phyloP scores from a whole-genome alignment of 2,329 filamentous ascomycete species.

The Epichloe bromicola region DNA sequence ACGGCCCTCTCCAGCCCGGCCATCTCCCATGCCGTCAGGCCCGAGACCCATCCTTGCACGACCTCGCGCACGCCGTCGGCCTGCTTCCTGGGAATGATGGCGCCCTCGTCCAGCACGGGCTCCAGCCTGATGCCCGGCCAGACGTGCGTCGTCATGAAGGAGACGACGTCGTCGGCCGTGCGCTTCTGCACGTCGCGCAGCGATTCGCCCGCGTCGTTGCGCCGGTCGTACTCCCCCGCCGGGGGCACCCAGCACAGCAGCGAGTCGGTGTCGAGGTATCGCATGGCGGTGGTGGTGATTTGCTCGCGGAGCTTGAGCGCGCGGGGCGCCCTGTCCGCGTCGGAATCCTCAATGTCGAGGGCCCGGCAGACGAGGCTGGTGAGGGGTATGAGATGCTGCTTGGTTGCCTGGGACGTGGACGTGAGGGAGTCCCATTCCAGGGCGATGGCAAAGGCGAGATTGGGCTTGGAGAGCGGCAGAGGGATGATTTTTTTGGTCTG shows the following conservation, averaged over 20 bases:
- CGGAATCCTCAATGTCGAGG: conserved; percentile 63
- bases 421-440: conserved; percentile 87
- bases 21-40: conserved; percentile 65
- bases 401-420: conserved; percentile 70
- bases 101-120: conserved; percentile 67
- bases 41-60: conserved; percentile 63
- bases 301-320: conserved; percentile 43
- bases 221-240: conserved; percentile 32
- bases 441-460: conserved; percentile 75
- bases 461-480: conserved; percentile 61
- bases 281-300: conserved; percentile 58
- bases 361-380: conserved; percentile 77
- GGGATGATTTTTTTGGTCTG: conserved; percentile 59
- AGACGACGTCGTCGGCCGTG: conserved; percentile 56
- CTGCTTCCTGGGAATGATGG: conserved; percentile 66
- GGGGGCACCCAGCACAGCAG: conserved; percentile 74
- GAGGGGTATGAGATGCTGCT: conserved; percentile 78
- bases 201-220: conserved; percentile 37
- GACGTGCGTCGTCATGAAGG: conserved; percentile 55
- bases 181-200: conserved; percentile 62
- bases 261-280: conserved; percentile 85
- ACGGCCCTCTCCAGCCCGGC: conserved; percentile 75
- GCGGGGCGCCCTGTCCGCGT: conserved; percentile 24
- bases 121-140: conserved; percentile 73
- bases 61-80: conserved; percentile 61